Evolutionary conservation across 495 filamentous ascomycete species (phyloP), one percentile per base, ranked within the genome.

Genomic region (Penicillium atrosanguineum): DNA sequence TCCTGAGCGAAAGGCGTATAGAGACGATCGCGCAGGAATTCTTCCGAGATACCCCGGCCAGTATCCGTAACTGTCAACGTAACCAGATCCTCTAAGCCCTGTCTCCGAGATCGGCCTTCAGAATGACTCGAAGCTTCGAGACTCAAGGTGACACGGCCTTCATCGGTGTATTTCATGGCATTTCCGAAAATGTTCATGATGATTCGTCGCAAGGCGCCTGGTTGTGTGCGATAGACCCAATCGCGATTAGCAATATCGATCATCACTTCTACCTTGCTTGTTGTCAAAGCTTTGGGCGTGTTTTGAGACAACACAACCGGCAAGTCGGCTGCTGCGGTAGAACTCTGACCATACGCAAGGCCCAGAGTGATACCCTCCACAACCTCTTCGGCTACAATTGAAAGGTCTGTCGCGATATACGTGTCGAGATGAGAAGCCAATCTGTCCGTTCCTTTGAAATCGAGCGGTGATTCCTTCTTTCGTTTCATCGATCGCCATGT

Each of bases 111-210:
- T 8, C 64, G 71, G 31, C 68, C 59, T 21, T 66, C 63, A 4
- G 67, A 69, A 1, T 64, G 57, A 36, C 72, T 65, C 4, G 75
- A 63, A 18, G 81, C 75, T 39, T 75, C 77, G 15, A 91, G 65
- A 0, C 68, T 78, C 14, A 93, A 68, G 6, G 78, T 77, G 28
- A 95, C 86, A 46, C 74, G 83, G 6, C 90, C 90, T 1, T 74
- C 67, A 7, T 75, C 75, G 6, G 86, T 91, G 57, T 90, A 92
- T 58, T 95, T 95, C 59, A 93, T 78, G 0, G 90, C 83, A 65
- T 95, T 95, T 16, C 90, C 87, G 49, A 90, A 85, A 1, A 93
- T 56, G 58, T 95, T 92, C 86, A 91, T 89, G 29, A 94, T 79
- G 39, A 91, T 80, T 3, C 90, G 81, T 16, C 86, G 79, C 37